Evolutionary conservation across 345 rosid genomes (phyloP), one percentile per base, ranked within the genome.

Genomic region (Aquilaria malaccensis): DNA sequence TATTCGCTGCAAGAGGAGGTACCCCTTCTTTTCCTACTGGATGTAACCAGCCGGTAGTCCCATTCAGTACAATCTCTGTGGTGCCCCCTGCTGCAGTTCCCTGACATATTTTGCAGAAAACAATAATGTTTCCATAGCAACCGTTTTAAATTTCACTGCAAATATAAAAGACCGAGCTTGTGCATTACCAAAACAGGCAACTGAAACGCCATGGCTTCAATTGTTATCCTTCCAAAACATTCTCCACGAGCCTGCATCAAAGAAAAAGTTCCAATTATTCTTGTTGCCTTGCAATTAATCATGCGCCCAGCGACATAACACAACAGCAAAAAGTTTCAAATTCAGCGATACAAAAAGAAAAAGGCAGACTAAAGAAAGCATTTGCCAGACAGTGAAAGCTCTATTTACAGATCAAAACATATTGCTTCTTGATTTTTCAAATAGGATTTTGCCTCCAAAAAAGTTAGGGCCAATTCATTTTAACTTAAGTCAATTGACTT

Each of bases 131-230:
- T 15, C 15, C 15, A 43, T 22, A 63, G 30, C 2, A 15, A 30
- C 5, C 13, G 33, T 11, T 33, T 33, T 10, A 30, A 43, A 7
- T 45, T 30, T 45, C 10, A 10, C 54, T 53, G 11, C 11, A 41
- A 50, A 52, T 12, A 13, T 52, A 22, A 53, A 32, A 37, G 56
- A 63, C 43, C 11, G 62, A 46, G 62, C 64, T 63, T 13, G 33
- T 32, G 43, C 30, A 50, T 58, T 69, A 81, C 85, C 85, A 81
- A 70, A 7, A 81, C 82, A 58, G 85, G 85, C 61, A 81, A 52
- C 66, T 74, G 79, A 76, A 81, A 81, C 49, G 83, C 85, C 85
- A 78, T 81, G 14, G 85, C 83, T 78, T 81, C 85, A 31, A 81
- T 81, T 31, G 83, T 76, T 73, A 81, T 81, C 76, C 85, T 72